Evolutionary conservation across 495 filamentous ascomycete species (phyloP).

Genomic region (Talaromyces proteolyticus): DNA sequence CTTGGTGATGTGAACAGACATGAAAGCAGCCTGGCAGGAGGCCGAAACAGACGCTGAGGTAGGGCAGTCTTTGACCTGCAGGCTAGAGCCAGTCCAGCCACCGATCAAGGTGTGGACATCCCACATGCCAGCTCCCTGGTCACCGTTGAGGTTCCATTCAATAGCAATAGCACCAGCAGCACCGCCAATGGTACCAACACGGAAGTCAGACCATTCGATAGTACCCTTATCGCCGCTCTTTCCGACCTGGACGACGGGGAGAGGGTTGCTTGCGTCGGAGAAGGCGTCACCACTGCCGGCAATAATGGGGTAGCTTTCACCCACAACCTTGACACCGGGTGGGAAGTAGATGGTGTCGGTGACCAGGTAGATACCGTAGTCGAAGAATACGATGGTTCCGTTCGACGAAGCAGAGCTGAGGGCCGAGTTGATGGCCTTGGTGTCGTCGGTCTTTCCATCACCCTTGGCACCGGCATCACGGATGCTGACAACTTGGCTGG

Average conservation of each 20-base stretch:
- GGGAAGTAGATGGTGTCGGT: constrained; percentile 28
- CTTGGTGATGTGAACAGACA: constrained; percentile 75
- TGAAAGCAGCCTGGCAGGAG: constrained; percentile 60
- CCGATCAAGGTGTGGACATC: constrained; percentile 48
- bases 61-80: constrained; percentile 33
- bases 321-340: constrained; percentile 19
- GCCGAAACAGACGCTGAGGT: constrained; percentile 14
- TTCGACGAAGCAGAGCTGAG: constrained; percentile 17
- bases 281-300: constrained; percentile 49
- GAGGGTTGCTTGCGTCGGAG: constrained; percentile 47
- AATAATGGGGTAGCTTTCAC: constrained; percentile 48
- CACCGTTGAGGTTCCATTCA: constrained; percentile 54
- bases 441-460: constrained; percentile 62
- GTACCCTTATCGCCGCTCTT: constrained; percentile 33
- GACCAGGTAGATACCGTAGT: constrained; percentile 27
- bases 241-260: constrained; percentile 56
- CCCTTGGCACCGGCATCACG: constrained; percentile 47
- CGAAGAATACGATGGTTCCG: constrained; percentile 30
- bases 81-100: constrained; percentile 40
- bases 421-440: constrained; percentile 28
- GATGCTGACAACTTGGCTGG: constrained; percentile 49
- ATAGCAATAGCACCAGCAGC: constrained; percentile 57
- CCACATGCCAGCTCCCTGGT: constrained; percentile 36
- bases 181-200: constrained; percentile 45
- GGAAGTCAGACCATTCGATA: constrained; percentile 46